Conservation (phyloP, 768 basidiomycete species). For the Tremella yokohamensis region DNA sequence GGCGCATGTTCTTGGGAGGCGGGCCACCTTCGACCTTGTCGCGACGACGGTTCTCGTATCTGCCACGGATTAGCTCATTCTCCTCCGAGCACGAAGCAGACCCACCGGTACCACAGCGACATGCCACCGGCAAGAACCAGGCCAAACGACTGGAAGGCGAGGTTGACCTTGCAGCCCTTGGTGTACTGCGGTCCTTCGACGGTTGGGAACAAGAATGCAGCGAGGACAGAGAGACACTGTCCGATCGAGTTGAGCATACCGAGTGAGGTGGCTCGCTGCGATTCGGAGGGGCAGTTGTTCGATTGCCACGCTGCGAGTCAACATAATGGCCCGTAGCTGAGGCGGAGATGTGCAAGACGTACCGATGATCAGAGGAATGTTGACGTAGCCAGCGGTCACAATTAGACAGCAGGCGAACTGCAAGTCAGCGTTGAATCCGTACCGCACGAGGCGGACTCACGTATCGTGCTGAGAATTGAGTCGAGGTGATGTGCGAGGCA, state of each 20-base stretch:
- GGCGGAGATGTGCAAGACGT: not conserved
- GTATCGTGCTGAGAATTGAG: too few species aligned
- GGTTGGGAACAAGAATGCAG: constrained; percentile 48
- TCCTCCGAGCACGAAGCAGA: too few species aligned
- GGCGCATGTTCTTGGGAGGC: constrained; percentile 35
- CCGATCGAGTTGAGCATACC: constrained; percentile 53
- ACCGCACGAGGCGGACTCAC: too few species aligned
- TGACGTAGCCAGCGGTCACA: constrained; percentile 42
- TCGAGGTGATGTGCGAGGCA: constrained; percentile 28
- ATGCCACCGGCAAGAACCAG: constrained; percentile 42
- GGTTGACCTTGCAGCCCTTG: constrained; percentile 50
- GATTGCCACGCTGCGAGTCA: constrained; percentile 39
- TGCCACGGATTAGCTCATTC: too few species aligned
- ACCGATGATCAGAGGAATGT: constrained; percentile 37
- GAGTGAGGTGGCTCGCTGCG: constrained; percentile 50
- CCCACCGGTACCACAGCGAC: constrained; percentile 47
- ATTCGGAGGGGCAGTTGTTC: constrained; percentile 47
- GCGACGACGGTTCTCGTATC: constrained; percentile 48
- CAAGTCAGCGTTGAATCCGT: too few species aligned
- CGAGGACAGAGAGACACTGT: constrained; percentile 50
- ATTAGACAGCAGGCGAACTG: constrained; percentile 53
- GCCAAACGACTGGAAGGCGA: constrained; percentile 51
- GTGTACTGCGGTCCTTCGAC: constrained; percentile 49
- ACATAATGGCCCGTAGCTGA: too few species aligned
- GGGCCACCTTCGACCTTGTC: constrained; percentile 50